Percentiles rank a stretch among this genome's conserved stretches.
Conservation (phyloP, 257 asterid genomes). For the Marsdenia floribunda region DNA sequence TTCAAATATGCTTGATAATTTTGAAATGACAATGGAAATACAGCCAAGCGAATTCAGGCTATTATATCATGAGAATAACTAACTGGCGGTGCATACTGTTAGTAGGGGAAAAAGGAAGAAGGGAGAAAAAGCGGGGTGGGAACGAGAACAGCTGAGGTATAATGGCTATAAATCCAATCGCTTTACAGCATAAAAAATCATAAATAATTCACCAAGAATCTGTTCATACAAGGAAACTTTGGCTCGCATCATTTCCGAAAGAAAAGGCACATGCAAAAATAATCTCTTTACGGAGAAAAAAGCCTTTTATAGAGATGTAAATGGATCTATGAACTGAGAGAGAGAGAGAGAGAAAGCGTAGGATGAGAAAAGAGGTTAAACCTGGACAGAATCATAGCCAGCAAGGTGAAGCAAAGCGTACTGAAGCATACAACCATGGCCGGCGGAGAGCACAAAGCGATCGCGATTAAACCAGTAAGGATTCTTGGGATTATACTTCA, state of each 20-base stretch:
- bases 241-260: neutral
- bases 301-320: too few relatives aligned
- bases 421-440: conserved; percentile 86
- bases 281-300: neutral
- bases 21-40: neutral
- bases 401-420: conserved; percentile 70
- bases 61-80: neutral
- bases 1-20: neutral
- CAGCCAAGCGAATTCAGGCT: neutral
- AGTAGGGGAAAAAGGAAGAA: neutral
- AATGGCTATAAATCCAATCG: neutral
- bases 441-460: conserved; percentile 92
- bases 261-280: neutral
- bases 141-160: neutral
- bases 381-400: conserved; percentile 76
- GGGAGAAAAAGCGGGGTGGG: neutral
- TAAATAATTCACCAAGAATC: neutral
- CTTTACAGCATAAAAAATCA: neutral
- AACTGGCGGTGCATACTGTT: neutral
- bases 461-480: conserved; percentile 96
- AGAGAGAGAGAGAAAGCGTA: neutral
- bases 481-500: conserved; percentile 94
- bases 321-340: too few relatives aligned
- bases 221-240: neutral
- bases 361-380: conserved; percentile 10